Conservation (phyloP, 371 early-diverging fungal species). For the Mortierella sp. region DNA sequence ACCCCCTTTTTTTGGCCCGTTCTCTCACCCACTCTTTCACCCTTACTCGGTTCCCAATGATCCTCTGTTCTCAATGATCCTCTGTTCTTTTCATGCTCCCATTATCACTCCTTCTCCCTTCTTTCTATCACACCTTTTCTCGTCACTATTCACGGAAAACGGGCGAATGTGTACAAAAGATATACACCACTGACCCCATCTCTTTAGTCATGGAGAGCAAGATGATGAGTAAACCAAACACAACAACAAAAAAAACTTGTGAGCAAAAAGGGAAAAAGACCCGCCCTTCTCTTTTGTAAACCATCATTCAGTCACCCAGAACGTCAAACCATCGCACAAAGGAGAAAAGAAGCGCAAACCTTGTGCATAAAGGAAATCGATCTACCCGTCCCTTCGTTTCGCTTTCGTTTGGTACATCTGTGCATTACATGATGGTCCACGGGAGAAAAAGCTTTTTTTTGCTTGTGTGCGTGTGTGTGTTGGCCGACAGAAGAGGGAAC, state of each 20-base stretch:
- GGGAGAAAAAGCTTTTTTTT: not conserved
- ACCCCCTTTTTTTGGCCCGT: not conserved
- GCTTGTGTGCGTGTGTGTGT: not conserved
- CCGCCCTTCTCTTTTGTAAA: not conserved
- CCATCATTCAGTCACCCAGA: not conserved
- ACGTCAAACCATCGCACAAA: not conserved
- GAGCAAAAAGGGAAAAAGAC: not conserved
- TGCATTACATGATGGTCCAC: not conserved
- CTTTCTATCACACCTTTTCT: not conserved
- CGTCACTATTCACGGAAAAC: too few relatives aligned
- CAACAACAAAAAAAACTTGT: not conserved
- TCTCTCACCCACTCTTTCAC: slow-evolving; percentile 8
- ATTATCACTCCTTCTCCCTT: not conserved
- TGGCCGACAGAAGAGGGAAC: slow-evolving; percentile 2
- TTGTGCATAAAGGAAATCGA: not conserved
- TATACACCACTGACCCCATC: not conserved
- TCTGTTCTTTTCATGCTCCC: not conserved
- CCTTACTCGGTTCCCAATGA: not conserved
- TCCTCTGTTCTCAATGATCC: not conserved
- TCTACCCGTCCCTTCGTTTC: not conserved
- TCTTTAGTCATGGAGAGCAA: not conserved
- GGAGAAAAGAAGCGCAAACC: not conserved
- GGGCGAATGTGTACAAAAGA: not conserved
- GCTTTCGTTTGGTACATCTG: not conserved
- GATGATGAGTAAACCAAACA: not conserved